Evolutionary conservation across 2,329 filamentous ascomycete species (phyloP).

Genomic region (Rhexocercosporidium sp.): DNA sequence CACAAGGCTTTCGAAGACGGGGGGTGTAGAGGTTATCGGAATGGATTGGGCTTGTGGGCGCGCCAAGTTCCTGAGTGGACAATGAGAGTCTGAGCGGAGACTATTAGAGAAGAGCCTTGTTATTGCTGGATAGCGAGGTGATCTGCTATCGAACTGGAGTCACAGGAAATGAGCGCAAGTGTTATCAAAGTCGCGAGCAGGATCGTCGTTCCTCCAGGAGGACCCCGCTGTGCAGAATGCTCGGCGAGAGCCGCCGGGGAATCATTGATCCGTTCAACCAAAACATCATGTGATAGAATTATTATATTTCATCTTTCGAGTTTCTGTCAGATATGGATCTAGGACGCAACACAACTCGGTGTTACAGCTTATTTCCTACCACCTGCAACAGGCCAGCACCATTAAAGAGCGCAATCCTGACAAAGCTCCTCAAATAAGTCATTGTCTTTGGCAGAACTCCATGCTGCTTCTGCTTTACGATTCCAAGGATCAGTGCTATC

Average conservation of each 20-base stretch:
- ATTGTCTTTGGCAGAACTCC: neutral
- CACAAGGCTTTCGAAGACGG: neutral
- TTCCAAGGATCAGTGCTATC: constrained; percentile 8
- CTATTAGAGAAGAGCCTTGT: neutral
- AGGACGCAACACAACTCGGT: neutral
- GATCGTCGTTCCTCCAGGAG: neutral
- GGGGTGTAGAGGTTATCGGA: neutral
- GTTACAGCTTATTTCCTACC: constrained; percentile 19
- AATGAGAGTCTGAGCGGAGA: neutral
- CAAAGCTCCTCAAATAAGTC: constrained; percentile 4
- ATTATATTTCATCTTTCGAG: too few species aligned
- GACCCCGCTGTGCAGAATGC: neutral
- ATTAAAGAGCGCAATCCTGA: constrained; percentile 16
- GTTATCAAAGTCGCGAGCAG: constrained; percentile 9
- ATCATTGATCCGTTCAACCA: neutral
- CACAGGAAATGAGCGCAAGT: neutral
- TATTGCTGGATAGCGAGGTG: neutral
- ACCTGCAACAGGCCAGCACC: constrained; percentile 20
- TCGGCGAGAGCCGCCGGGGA: neutral
- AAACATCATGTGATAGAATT: neutral
- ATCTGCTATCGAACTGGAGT: neutral
- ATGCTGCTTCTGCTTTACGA: constrained; percentile 6
- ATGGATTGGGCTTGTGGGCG: neutral
- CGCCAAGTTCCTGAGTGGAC: neutral
- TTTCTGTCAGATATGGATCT: too few species aligned